A percentile compares a stretch with the other conserved stretches of the same genome.
Evolutionary conservation across 2,329 filamentous ascomycete genomes (phyloP).

Genomic region (Nannizziopsis arthrosporioides): DNA sequence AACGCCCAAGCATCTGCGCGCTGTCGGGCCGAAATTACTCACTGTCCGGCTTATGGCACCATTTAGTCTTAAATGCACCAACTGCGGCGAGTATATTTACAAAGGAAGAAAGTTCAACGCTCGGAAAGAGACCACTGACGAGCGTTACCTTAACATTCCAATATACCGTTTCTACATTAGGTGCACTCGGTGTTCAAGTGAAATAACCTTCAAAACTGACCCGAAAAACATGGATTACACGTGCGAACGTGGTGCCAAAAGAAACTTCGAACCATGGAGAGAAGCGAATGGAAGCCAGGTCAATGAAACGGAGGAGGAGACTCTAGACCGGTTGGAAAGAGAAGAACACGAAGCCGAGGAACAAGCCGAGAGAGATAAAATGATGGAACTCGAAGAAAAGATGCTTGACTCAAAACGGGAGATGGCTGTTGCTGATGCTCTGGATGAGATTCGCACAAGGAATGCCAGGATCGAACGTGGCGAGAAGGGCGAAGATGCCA

Average conservation of each 20-base stretch:
- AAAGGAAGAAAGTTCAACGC: constrained; percentile 93
- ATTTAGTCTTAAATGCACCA: constrained; percentile 63
- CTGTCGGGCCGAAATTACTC: constrained; percentile 66
- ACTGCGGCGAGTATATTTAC: constrained; percentile 72
- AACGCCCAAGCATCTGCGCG: constrained; percentile 44
- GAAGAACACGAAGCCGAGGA: constrained; percentile 56
- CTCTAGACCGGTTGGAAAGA: constrained; percentile 68
- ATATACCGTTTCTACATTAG: constrained; percentile 86
- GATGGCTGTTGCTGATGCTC: constrained; percentile 90
- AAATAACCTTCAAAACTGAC: constrained; percentile 90
- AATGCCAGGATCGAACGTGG: constrained; percentile 79
- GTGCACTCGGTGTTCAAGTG: constrained; percentile 72
- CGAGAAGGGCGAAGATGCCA: constrained; percentile 49
- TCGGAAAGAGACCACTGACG: constrained; percentile 80
- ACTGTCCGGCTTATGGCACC: constrained; percentile 85
- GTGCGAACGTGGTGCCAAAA: constrained; percentile 68
- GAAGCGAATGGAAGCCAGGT: constrained; percentile 45
- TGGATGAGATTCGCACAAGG: constrained; percentile 85
- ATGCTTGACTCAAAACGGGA: constrained; percentile 84
- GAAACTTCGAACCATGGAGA: constrained; percentile 90
- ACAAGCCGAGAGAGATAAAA: constrained; percentile 69
- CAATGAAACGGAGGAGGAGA: constrained; percentile 75
- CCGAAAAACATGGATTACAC: constrained; percentile 86
- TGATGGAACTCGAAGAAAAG: constrained; percentile 91
- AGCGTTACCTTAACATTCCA: constrained; percentile 78